Percentiles rank a stretch among this genome's conserved stretches.
phyloP scores from a whole-genome alignment of 2,329 filamentous ascomycete genomes.

The Coniochaeta hoffmannii region DNA sequence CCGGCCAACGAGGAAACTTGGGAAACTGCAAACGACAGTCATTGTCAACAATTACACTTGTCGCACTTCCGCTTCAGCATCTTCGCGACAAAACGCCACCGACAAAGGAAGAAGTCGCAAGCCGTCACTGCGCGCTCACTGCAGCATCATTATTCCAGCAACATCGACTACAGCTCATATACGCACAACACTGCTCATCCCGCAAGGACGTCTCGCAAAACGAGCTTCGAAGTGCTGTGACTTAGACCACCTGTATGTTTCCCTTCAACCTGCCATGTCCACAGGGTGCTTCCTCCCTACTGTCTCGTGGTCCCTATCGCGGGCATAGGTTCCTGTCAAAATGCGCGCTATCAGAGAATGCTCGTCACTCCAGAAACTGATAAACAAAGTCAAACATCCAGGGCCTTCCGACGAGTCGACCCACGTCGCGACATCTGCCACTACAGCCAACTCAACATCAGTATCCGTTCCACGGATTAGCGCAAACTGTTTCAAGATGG shows the following conservation, averaged over 20 bases:
- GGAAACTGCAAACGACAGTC: slow-evolving; percentile 7
- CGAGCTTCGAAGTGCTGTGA: not conserved
- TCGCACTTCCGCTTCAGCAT: not conserved
- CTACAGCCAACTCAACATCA: not conserved
- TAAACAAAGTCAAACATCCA: slow-evolving; percentile 9
- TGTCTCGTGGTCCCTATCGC: not conserved
- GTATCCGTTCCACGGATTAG: not conserved
- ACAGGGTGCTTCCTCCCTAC: not conserved
- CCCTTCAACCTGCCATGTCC: not conserved
- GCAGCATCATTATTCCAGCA: not conserved
- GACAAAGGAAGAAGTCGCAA: not conserved
- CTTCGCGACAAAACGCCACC: not conserved
- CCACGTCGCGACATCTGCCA: not conserved
- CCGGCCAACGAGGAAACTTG: slow-evolving; percentile 12
- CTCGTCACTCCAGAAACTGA: slow-evolving; percentile 13
- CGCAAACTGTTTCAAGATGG: slow-evolving; percentile 47
- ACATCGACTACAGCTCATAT: too few relatives aligned
- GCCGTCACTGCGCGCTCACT: not conserved
- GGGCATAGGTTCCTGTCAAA: not conserved
- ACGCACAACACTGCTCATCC: too few relatives aligned
- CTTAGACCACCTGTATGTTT: slow-evolving; percentile 5
- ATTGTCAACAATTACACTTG: not conserved
- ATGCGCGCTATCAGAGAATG: slow-evolving; percentile 9
- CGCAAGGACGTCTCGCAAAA: not conserved
- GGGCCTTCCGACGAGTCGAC: slow-evolving; percentile 3